Evolutionary conservation across 257 asterid species (phyloP), one percentile per base, ranked within the genome.

Genomic region (Verbena officinalis): DNA sequence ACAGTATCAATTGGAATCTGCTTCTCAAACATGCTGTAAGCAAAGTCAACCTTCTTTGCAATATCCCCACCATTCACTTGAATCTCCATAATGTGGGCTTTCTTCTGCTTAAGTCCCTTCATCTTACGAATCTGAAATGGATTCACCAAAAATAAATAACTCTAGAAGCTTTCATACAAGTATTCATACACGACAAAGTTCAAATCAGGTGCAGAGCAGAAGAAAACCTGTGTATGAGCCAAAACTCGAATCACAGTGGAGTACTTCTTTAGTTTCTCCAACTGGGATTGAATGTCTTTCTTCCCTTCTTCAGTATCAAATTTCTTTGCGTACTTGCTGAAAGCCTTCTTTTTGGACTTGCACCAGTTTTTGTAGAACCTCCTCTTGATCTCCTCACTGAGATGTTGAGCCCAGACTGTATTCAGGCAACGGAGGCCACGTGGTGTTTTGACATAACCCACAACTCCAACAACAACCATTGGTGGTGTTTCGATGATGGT

Each of bases 41-140:
- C 96, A 79, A 54, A 89, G 65, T 86, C 96, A 55, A 89, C 95
- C 70, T 89, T 89, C 69, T 84, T 79, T 0, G 86, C 82, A 34
- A 79, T 62, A 68, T 76, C 86, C 4, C 97, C 97, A 34, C 95
- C 97, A 59, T 86, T 89, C 50, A 84, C 88, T 72, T 89, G 97
- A 68, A 89, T 89, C 75, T 89, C 97, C 96, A 86, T 89, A 45
- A 89, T 45, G 69, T 89, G 95, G 16, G 95, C 90, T 55, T 89
- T 89, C 85, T 89, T 89, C 70, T 89, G 96, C 81, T 86, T 83
- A 7, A 89, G 83, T 1, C 96, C 96, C 58, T 89, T 89, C 87
- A 89, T 73, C 74, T 84, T 86, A 9, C 95, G 82, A 31, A 89
- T 77, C 95, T 88, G 76, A 27, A 70, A 73, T 60, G 33, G 53